Conservation (phyloP, 2,329 filamentous ascomycete genomes). For the Geoglossum cookeanum region DNA sequence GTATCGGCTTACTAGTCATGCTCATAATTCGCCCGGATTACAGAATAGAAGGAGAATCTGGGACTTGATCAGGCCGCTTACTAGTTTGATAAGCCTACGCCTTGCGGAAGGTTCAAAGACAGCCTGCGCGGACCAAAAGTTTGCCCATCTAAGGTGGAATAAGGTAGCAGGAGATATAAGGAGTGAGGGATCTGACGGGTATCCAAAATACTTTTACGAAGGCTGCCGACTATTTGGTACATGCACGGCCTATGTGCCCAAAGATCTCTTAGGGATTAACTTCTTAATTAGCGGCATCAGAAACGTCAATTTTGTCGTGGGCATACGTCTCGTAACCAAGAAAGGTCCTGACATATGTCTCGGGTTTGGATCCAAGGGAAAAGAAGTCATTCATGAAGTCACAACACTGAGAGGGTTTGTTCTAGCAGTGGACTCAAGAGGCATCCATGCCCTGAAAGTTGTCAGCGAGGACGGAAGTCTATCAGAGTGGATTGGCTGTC, state of each 20-base stretch:
- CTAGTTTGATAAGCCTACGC: slow-evolving; percentile 2
- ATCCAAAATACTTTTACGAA: background rate
- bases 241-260: background rate
- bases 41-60: slow-evolving; percentile 5
- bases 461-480: background rate
- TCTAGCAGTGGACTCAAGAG: slow-evolving; percentile 3
- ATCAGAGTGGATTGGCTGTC: slow-evolving; percentile 5
- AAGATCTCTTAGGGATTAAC: slow-evolving; percentile 2
- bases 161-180: slow-evolving; percentile 5
- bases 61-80: slow-evolving; percentile 3
- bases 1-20: slow-evolving; percentile 3
- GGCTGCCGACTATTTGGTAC: slow-evolving; percentile 5
- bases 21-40: slow-evolving; percentile 2
- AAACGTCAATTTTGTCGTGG: slow-evolving; percentile 1
- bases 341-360: slow-evolving; percentile 2
- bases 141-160: slow-evolving; percentile 4
- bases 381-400: slow-evolving; percentile 3
- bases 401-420: slow-evolving; percentile 4
- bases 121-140: slow-evolving; percentile 1
- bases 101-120: slow-evolving; percentile 2
- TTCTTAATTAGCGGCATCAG: background rate
- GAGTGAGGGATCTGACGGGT: background rate
- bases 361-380: background rate
- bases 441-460: slow-evolving; percentile 3
- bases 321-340: slow-evolving; percentile 3